phyloP scores from a whole-genome alignment of 805 yeast species.

The Wickerhamiella kurtzmanii region DNA sequence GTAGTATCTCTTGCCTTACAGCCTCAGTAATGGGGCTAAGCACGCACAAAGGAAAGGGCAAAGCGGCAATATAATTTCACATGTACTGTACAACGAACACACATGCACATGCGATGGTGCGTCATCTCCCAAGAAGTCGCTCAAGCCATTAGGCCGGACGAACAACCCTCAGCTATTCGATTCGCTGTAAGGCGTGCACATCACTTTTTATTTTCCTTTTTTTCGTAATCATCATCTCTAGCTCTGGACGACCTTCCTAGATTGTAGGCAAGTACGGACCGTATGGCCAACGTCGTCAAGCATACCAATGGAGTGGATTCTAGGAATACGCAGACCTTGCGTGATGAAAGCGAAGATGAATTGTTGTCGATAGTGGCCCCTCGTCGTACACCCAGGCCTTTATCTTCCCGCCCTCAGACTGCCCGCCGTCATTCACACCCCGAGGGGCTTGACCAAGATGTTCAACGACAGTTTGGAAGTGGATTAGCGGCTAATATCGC shows the following conservation, averaged over 20 bases:
- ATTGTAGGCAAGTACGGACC: neutral
- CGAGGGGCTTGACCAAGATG: neutral
- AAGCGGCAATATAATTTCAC: no score
- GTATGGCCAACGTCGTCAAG: neutral
- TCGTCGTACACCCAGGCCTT: neutral
- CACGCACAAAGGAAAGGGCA: no score
- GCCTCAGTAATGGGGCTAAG: no score
- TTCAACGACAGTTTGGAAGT: neutral
- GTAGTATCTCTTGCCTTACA: no score
- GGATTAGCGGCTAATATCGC: constrained; percentile 1
- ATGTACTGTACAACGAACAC: no score
- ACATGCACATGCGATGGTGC: neutral
- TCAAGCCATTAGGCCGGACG: no score
- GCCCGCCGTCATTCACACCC: neutral
- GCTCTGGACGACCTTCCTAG: neutral
- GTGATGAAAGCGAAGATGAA: neutral
- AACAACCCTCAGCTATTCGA: neutral
- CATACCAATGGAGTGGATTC: neutral
- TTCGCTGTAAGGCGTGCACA: neutral
- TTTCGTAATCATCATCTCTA: neutral
- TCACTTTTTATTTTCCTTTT: neutral
- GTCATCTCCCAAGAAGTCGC: neutral
- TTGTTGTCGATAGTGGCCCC: neutral
- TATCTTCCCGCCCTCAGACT: neutral
- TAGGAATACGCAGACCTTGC: neutral